These are phyloP conservation scores for Acanthamoeba lenticulata DNA, from an alignment of 208 protist genomes.

Conservation along the genomic window DNA sequence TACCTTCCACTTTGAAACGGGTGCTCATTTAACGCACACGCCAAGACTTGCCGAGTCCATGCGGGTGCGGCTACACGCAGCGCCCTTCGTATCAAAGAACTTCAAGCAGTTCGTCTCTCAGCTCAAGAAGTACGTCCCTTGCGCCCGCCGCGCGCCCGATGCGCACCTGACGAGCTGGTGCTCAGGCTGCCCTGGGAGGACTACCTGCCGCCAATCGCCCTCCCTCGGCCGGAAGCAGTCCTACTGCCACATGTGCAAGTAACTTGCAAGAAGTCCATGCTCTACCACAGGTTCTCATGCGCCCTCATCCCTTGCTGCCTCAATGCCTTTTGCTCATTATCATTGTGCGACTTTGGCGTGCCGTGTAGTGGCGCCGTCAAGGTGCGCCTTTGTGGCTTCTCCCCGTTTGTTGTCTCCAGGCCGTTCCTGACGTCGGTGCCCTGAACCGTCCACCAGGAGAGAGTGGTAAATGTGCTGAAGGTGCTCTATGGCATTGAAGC, in stretches of 20 bases:
- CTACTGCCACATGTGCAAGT: conserved; percentile 18
- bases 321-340: not conserved
- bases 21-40: not conserved
- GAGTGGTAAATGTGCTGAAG: conserved; percentile 13
- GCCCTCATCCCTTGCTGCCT: not conserved
- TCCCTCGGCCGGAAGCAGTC: not conserved
- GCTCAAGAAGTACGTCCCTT: not conserved
- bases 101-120: conserved; percentile 27
- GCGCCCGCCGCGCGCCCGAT: not conserved
- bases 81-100: conserved; percentile 38
- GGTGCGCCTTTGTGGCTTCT: not conserved
- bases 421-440: not conserved
- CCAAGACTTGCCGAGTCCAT: conserved; percentile 10
- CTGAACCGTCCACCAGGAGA: not conserved
- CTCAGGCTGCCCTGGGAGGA: conserved; percentile 11
- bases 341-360: not conserved
- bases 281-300: conserved; percentile 16
- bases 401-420: not conserved
- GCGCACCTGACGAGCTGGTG: not conserved
- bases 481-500: not conserved
- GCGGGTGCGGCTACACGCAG: conserved; percentile 29
- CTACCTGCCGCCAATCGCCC: conserved; percentile 2
- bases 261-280: conserved; percentile 25
- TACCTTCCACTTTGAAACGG: not conserved
- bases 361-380: not conserved